phyloP scores from a whole-genome alignment of 2,329 filamentous ascomycete species.

The Lachnellula occidentalis region DNA sequence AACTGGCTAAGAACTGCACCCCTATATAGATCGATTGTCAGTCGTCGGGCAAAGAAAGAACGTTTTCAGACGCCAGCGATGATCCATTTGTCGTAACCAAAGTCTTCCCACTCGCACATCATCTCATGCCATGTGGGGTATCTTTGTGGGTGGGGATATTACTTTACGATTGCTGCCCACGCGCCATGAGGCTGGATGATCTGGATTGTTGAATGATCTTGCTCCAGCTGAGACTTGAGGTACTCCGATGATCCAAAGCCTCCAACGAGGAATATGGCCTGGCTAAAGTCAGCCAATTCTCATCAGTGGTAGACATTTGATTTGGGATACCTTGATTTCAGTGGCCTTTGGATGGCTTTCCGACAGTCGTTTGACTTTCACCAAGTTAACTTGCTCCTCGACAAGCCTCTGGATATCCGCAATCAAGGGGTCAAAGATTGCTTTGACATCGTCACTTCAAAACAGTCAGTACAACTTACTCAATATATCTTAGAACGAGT shows the following conservation, averaged over 20 bases:
- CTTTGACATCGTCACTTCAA: conserved; percentile 44
- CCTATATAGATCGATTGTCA: neutral
- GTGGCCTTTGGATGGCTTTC: conserved; percentile 39
- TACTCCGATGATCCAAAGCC: conserved; percentile 18
- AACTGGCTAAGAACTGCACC: conserved; percentile 17
- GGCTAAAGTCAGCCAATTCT: neutral
- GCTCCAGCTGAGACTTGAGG: conserved; percentile 35
- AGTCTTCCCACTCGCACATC: no score
- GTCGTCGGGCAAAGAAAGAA: no score
- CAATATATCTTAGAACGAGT: neutral
- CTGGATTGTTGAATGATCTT: conserved; percentile 29
- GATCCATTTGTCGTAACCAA: no score
- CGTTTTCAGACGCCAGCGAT: no score
- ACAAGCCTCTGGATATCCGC: conserved; percentile 37
- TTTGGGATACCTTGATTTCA: conserved; percentile 21
- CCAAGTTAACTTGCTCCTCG: conserved; percentile 37
- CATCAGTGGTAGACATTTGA: no score
- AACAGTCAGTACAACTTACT: no score
- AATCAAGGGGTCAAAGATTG: conserved; percentile 42
- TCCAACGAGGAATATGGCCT: conserved; percentile 22
- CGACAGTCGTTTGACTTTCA: conserved; percentile 30
- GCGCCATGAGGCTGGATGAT: conserved; percentile 14
- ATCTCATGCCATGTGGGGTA: neutral
- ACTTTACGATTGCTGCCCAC: conserved; percentile 20
- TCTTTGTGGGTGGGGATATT: neutral